These are phyloP conservation scores for Wolfiporia cocos DNA, from an alignment of 1,284 basidiomycete species.

Conservation along the genomic window DNA sequence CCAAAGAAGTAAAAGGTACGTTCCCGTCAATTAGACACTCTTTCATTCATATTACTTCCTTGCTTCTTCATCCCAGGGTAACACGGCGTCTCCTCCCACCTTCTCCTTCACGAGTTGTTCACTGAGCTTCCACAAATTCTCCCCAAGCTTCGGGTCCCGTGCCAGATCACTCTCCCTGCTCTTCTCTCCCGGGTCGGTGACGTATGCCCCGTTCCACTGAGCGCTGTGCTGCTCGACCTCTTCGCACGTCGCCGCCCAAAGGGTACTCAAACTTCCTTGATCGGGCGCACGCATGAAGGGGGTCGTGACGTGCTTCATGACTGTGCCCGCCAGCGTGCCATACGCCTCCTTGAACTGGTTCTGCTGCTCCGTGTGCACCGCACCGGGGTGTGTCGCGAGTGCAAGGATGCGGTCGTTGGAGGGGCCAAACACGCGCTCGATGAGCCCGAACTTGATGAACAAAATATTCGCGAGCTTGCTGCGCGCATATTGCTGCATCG, in stretches of 20 bases:
- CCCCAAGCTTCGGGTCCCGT: conserved; percentile 28
- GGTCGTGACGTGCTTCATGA: conserved; percentile 26
- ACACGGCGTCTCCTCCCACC: conserved; percentile 28
- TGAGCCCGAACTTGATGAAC: conserved; percentile 32
- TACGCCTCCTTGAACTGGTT: conserved; percentile 35
- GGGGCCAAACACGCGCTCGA: conserved; percentile 31
- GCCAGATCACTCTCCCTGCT: conserved; percentile 32
- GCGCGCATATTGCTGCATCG: conserved; percentile 33
- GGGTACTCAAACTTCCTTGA: conserved; percentile 27
- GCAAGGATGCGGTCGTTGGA: conserved; percentile 28
- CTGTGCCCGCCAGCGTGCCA: conserved; percentile 28
- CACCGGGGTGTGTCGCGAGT: conserved; percentile 34
- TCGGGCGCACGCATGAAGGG: conserved; percentile 32
- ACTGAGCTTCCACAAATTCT: conserved; percentile 34
- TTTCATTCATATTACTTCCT: no score
- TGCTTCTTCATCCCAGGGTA: conserved; percentile 19
- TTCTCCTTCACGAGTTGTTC: conserved; percentile 28
- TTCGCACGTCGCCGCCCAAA: conserved; percentile 31
- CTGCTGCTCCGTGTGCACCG: conserved; percentile 38
- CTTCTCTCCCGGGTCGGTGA: conserved; percentile 29
- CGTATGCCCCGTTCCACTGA: conserved; percentile 32
- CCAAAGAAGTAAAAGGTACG: no score
- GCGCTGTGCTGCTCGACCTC: conserved; percentile 29
- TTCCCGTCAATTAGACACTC: no score
- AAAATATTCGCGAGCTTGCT: conserved; percentile 39